Evolutionary conservation across 2,329 filamentous ascomycete genomes (phyloP).

Genomic region (Ascochyta koolunga): DNA sequence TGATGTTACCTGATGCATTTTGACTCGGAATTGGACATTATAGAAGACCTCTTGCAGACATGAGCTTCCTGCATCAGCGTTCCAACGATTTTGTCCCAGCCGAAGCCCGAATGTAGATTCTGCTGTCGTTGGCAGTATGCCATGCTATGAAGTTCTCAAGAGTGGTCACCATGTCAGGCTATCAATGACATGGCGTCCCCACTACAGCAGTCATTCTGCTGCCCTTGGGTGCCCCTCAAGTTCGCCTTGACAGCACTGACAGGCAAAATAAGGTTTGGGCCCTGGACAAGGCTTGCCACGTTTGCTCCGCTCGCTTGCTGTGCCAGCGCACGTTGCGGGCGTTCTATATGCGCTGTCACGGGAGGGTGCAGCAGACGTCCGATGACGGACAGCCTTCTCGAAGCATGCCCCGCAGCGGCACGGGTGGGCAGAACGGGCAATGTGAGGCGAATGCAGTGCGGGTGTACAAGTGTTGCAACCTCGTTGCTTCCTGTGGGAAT

Average conservation of each 20-base stretch:
- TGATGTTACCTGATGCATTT: background rate
- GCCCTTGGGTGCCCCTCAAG: constrained; percentile 11
- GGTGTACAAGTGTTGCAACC: background rate
- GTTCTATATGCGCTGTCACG: constrained; percentile 14
- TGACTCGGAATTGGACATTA: background rate
- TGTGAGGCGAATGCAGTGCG: constrained; percentile 2
- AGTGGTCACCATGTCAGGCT: background rate
- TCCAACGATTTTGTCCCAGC: background rate
- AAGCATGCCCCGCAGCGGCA: constrained; percentile 10
- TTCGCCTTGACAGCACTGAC: constrained; percentile 8
- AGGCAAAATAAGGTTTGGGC: constrained; percentile 12
- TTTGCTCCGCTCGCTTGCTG: constrained; percentile 15
- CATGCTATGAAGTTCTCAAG: background rate
- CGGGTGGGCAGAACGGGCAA: background rate
- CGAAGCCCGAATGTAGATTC: background rate
- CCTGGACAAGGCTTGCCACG: constrained; percentile 13
- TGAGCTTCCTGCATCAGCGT: background rate
- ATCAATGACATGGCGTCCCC: background rate
- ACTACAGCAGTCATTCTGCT: background rate
- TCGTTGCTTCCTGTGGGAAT: background rate
- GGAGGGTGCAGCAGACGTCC: constrained; percentile 5
- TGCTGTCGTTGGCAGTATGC: background rate
- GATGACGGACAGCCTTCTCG: constrained; percentile 12
- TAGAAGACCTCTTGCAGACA: background rate
- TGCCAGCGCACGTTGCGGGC: constrained; percentile 19